These are phyloP conservation scores for Farysia itapuensis DNA, from an alignment of 1,284 basidiomycete species.

Conservation along the genomic window DNA sequence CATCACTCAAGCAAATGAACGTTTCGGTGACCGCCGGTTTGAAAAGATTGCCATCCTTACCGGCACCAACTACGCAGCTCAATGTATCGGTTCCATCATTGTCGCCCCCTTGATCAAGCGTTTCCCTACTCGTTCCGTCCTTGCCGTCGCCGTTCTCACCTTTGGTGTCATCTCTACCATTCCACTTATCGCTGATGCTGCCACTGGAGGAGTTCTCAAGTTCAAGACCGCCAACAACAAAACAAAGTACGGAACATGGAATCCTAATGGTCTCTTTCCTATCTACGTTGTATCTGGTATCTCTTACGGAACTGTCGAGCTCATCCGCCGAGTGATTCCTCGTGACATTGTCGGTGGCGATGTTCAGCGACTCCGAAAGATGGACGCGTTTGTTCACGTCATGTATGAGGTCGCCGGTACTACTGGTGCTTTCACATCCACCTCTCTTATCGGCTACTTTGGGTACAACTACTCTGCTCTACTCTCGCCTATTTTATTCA, in stretches of 20 bases:
- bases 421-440: slow-evolving; percentile 59
- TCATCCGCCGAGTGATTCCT: slow-evolving; percentile 60
- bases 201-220: slow-evolving; percentile 54
- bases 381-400: slow-evolving; percentile 61
- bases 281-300: slow-evolving; percentile 57
- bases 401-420: slow-evolving; percentile 61
- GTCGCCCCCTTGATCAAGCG: slow-evolving; percentile 59
- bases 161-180: slow-evolving; percentile 58
- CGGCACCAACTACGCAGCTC: slow-evolving; percentile 56
- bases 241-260: slow-evolving; percentile 56
- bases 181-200: slow-evolving; percentile 59
- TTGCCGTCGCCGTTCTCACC: slow-evolving; percentile 54
- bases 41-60: slow-evolving; percentile 53
- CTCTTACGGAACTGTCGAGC: slow-evolving; percentile 60
- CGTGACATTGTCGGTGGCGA: slow-evolving; percentile 58
- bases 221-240: slow-evolving; percentile 49
- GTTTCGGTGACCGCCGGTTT: slow-evolving; percentile 43
- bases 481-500: slow-evolving; percentile 57
- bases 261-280: slow-evolving; percentile 58
- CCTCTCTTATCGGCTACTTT: slow-evolving; percentile 57
- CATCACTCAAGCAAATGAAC: slow-evolving; percentile 55
- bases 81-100: slow-evolving; percentile 54
- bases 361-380: slow-evolving; percentile 54
- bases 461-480: slow-evolving; percentile 60
- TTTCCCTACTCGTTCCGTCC: slow-evolving; percentile 59